Evolutionary conservation across 352 stramenopile genomes (phyloP).

Genomic region (Globisporangium sylvaticum): DNA sequence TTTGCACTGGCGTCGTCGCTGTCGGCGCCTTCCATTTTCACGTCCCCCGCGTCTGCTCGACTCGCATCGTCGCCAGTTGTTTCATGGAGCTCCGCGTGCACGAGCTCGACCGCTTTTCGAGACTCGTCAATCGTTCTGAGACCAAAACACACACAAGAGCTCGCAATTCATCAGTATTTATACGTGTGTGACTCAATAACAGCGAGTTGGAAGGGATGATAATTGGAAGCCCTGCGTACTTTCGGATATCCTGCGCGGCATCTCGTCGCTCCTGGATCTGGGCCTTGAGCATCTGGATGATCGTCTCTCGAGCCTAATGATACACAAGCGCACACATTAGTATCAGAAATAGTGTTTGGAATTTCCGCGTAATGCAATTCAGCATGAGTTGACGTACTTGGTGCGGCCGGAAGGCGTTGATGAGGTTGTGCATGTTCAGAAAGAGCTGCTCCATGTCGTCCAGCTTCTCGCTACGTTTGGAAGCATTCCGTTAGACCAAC

Average conservation of each 20-base stretch:
- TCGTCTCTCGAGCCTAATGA: slow-evolving; percentile 58
- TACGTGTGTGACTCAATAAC: slow-evolving; percentile 1
- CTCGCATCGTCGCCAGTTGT: slow-evolving; percentile 31
- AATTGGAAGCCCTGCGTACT: slow-evolving; percentile 28
- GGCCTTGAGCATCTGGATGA: slow-evolving; percentile 78
- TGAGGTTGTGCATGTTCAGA: slow-evolving; percentile 89
- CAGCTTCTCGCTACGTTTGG: slow-evolving; percentile 59
- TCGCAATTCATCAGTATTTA: neutral
- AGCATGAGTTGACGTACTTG: slow-evolving; percentile 28
- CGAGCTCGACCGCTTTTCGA: slow-evolving; percentile 50
- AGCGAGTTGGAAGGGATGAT: too few relatives aligned
- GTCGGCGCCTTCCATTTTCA: slow-evolving; percentile 20
- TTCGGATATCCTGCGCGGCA: slow-evolving; percentile 66
- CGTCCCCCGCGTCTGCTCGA: slow-evolving; percentile 24
- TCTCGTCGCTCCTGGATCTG: slow-evolving; percentile 77
- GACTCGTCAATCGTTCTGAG: slow-evolving; percentile 62
- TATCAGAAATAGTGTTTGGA: neutral
- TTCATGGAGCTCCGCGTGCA: slow-evolving; percentile 58
- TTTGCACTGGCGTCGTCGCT: slow-evolving; percentile 13
- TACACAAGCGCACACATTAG: neutral
- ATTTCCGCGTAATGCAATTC: neutral
- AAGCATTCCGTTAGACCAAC: neutral
- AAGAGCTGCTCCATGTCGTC: slow-evolving; percentile 84
- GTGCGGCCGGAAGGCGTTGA: slow-evolving; percentile 84
- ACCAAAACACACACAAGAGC: neutral